phyloP scores from a whole-genome alignment of 1,284 basidiomycete genomes.

The Meira miltonrushii region DNA sequence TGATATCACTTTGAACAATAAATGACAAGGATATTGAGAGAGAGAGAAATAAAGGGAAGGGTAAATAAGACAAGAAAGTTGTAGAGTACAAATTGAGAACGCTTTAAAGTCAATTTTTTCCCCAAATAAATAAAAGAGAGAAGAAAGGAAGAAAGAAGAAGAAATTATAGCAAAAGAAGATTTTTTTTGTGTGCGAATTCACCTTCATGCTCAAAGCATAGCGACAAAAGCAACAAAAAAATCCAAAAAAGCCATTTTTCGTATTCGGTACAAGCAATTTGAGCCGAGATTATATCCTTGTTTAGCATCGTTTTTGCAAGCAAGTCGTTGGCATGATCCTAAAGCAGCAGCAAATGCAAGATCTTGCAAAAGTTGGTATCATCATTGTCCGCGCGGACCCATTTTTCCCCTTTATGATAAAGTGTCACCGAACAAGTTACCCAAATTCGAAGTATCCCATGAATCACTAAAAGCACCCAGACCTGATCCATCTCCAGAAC shows the following conservation, averaged over 20 bases:
- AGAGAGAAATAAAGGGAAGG: not conserved
- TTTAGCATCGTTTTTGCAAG: no score
- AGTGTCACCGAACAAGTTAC: conserved; percentile 24
- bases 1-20: no score
- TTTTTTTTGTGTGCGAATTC: not conserved
- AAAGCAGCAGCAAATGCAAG: no score
- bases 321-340: no score
- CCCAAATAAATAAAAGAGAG: not conserved
- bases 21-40: no score
- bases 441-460: conserved; percentile 33
- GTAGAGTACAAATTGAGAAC: conserved; percentile 3
- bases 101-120: no score
- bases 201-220: not conserved
- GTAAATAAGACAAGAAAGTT: not conserved
- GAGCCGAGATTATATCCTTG: no score
- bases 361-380: no score
- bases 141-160: conserved; percentile 2
- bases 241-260: no score
- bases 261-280: no score
- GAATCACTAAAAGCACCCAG: conserved; percentile 20
- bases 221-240: not conserved
- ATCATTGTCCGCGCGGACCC: no score
- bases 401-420: not conserved
- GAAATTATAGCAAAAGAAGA: not conserved
- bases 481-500: not conserved